Conservation (phyloP, 305 asterid species). For the Fraxinus sp. region DNA sequence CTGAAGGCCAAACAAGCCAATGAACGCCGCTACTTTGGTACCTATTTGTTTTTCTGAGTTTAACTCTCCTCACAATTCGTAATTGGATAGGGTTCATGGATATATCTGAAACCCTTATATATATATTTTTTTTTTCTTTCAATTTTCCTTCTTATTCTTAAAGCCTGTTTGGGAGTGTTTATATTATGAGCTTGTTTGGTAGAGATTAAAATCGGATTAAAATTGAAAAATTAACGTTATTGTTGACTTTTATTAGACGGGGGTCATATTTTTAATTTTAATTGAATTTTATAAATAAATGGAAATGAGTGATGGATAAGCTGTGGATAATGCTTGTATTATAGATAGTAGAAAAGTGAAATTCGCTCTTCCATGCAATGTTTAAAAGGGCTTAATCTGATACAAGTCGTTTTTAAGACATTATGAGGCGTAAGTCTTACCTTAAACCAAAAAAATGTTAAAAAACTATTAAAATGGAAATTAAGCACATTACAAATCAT, state of each 20-base stretch:
- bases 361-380: not conserved
- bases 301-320: not conserved
- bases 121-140: not conserved
- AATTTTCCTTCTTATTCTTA: not conserved
- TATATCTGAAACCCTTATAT: not conserved
- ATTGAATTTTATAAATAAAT: no score
- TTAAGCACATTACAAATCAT: not conserved
- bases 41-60: not conserved
- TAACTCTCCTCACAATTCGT: not conserved
- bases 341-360: not conserved
- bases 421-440: not conserved
- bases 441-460: not conserved
- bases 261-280: no score
- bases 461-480: not conserved
- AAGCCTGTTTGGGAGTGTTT: not conserved
- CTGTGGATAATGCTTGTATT: not conserved
- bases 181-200: no score
- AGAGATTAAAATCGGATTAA: no score
- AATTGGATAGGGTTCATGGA: not conserved
- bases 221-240: no score
- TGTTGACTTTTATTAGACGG: no score
- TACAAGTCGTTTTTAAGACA: not conserved
- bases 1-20: conserved; percentile 81
- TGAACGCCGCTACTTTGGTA: conserved; percentile 88
- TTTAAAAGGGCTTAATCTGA: not conserved